Evolutionary conservation across 768 basidiomycete species (phyloP).

Genomic region (Boletus sp.): DNA sequence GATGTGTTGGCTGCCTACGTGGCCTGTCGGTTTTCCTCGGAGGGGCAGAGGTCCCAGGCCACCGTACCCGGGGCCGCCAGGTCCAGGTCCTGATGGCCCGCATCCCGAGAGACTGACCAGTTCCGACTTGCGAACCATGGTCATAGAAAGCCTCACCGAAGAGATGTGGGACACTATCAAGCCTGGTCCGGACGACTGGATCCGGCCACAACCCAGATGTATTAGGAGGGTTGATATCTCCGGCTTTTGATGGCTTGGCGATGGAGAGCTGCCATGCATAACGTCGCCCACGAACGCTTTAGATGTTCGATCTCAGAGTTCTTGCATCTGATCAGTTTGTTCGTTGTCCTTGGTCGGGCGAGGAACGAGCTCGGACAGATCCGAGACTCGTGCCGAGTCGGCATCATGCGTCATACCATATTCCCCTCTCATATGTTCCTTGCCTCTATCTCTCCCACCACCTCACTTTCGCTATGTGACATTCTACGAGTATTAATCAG

Average conservation of each 20-base stretch:
- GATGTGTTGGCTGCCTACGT: conserved; percentile 29
- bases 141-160: neutral
- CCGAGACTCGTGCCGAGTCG: too few relatives aligned
- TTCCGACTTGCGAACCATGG: neutral
- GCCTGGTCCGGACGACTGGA: conserved; percentile 14
- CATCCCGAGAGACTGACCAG: neutral
- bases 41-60: neutral
- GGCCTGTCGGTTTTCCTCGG: conserved; percentile 16
- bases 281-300: too few relatives aligned
- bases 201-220: conserved; percentile 23
- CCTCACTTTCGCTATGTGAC: too few relatives aligned
- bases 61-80: neutral
- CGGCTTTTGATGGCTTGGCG: neutral
- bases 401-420: too few relatives aligned
- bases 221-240: conserved; percentile 12
- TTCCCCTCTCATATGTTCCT: too few relatives aligned
- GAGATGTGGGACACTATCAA: neutral
- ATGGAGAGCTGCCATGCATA: neutral
- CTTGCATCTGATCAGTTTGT: too few relatives aligned
- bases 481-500: too few relatives aligned
- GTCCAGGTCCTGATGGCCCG: neutral
- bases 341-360: too few relatives aligned
- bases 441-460: too few relatives aligned
- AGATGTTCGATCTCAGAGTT: too few relatives aligned
- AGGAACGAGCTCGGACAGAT: too few relatives aligned